phyloP scores from a whole-genome alignment of 345 rosid genomes.

The Capsella bursapastoris region DNA sequence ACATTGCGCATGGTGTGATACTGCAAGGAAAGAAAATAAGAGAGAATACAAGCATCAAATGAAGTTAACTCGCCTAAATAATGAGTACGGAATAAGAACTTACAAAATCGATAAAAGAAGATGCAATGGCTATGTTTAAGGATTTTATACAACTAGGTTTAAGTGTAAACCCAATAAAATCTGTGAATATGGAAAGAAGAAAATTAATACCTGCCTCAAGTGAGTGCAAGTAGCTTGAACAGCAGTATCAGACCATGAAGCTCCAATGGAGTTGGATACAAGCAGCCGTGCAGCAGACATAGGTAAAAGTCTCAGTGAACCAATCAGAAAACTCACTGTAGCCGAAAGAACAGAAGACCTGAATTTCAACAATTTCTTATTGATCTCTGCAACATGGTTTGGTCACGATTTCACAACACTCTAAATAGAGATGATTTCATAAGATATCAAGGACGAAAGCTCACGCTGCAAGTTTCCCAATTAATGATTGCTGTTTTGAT shows the following conservation, averaged over 20 bases:
- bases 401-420: conserved; percentile 17
- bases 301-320: conserved; percentile 71
- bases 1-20: conserved; percentile 75
- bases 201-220: conserved; percentile 59
- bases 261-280: conserved; percentile 57
- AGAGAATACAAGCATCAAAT: neutral
- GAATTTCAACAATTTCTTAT: conserved; percentile 39
- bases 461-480: conserved; percentile 64
- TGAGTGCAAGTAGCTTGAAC: conserved; percentile 72
- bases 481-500: conserved; percentile 58
- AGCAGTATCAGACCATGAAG: conserved; percentile 72
- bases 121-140: conserved; percentile 10
- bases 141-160: neutral
- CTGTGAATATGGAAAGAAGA: conserved; percentile 1
- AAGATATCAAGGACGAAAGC: conserved; percentile 27
- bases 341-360: conserved; percentile 68
- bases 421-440: neutral
- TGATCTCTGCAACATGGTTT: neutral
- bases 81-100: neutral
- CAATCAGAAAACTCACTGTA: conserved; percentile 51
- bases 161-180: conserved; percentile 1
- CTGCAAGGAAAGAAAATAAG: conserved; percentile 48
- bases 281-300: conserved; percentile 48
- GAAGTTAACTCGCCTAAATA: neutral
- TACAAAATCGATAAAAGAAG: neutral